Conservation (phyloP, 768 basidiomycete genomes). For the Trametes maxima region DNA sequence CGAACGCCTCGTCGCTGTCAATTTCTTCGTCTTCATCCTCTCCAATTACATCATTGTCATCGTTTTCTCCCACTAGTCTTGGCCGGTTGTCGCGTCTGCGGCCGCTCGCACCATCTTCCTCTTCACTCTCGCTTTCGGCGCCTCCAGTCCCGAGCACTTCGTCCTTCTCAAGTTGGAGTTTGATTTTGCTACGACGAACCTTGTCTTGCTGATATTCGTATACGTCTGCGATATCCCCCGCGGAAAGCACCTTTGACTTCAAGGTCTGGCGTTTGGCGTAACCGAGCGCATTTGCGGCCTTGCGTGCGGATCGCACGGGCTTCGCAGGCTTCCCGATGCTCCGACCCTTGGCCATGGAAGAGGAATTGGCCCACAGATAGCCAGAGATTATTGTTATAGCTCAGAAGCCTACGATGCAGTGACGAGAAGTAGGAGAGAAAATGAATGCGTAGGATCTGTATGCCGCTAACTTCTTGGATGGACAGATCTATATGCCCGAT, state of each 20-base stretch:
- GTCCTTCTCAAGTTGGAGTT: slow-evolving; percentile 57
- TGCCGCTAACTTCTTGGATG: neutral
- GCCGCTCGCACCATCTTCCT: slow-evolving; percentile 32
- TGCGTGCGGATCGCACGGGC: slow-evolving; percentile 2
- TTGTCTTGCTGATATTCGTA: slow-evolving; percentile 64
- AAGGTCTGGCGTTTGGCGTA: slow-evolving; percentile 53
- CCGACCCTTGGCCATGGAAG: slow-evolving; percentile 1
- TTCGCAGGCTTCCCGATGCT: neutral
- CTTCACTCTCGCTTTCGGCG: slow-evolving; percentile 44
- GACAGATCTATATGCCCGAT: neutral
- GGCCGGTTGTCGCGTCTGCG: slow-evolving; percentile 37
- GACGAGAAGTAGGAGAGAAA: neutral
- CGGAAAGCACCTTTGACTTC: slow-evolving; percentile 40
- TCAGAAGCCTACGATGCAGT: no score
- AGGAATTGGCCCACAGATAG: no score
- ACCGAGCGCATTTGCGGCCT: slow-evolving; percentile 45
- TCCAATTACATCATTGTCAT: slow-evolving; percentile 75
- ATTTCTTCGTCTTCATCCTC: slow-evolving; percentile 76
- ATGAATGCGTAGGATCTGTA: neutral
- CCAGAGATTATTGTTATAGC: no score
- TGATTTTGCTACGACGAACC: slow-evolving; percentile 53
- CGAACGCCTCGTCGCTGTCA: slow-evolving; percentile 82
- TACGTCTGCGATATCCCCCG: slow-evolving; percentile 47
- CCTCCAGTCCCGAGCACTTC: slow-evolving; percentile 41
- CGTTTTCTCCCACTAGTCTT: slow-evolving; percentile 51